phyloP scores from a whole-genome alignment of 768 basidiomycete species.

The Hericium coralloides region DNA sequence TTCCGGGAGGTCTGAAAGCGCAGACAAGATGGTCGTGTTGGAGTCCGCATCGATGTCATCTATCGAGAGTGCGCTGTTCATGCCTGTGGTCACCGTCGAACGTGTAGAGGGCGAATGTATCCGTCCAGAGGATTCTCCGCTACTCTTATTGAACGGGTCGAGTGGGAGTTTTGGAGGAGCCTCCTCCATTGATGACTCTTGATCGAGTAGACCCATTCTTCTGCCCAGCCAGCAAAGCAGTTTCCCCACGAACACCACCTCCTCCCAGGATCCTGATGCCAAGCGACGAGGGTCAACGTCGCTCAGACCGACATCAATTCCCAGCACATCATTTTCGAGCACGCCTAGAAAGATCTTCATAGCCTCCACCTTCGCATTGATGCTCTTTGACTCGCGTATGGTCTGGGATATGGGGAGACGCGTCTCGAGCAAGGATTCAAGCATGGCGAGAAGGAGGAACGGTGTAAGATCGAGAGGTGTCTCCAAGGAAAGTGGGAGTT shows the following conservation, averaged over 20 bases:
- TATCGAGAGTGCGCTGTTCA: constrained; percentile 24
- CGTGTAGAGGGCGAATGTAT: constrained; percentile 19
- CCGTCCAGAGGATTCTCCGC: neutral
- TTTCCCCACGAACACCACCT: constrained; percentile 56
- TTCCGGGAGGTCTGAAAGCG: constrained; percentile 16
- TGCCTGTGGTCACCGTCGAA: constrained; percentile 27
- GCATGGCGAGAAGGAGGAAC: constrained; percentile 57
- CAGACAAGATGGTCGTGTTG: constrained; percentile 18
- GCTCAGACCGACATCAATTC: constrained; percentile 52
- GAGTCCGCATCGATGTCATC: constrained; percentile 26
- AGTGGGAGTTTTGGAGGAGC: constrained; percentile 1
- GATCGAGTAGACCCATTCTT: constrained; percentile 27
- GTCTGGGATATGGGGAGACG: constrained; percentile 40
- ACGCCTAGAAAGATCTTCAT: constrained; percentile 74
- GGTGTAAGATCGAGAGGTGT: constrained; percentile 53
- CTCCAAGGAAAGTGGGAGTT: constrained; percentile 25
- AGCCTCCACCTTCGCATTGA: constrained; percentile 41
- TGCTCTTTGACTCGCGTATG: constrained; percentile 28
- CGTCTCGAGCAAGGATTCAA: constrained; percentile 49
- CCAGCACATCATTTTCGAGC: constrained; percentile 55
- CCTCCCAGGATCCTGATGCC: constrained; percentile 56
- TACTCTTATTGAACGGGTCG: neutral
- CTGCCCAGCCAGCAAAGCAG: constrained; percentile 64
- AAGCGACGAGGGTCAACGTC: constrained; percentile 56
- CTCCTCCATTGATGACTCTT: neutral